Percentiles rank a stretch among this genome's conserved stretches.
Evolutionary conservation across 805 yeast species (phyloP).

Genomic region (Naumovozyma dairenensis): DNA sequence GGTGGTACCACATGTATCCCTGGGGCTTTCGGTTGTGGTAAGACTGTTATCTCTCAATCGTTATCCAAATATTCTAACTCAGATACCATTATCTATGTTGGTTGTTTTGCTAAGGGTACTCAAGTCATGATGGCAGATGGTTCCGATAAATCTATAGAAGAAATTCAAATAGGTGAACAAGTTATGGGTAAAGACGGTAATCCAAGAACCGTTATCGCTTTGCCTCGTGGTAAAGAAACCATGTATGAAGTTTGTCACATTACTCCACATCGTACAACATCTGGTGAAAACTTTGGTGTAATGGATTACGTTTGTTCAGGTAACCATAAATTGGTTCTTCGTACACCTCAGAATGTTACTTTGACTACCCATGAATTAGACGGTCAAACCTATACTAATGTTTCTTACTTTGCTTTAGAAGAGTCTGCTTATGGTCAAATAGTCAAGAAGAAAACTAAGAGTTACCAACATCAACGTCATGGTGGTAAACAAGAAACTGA

Average conservation of each 20-base stretch:
- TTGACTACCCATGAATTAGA: constrained; percentile 5
- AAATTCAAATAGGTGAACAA: constrained; percentile 31
- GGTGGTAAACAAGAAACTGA: constrained; percentile 13
- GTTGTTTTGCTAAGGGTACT: constrained; percentile 40
- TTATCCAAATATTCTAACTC: constrained; percentile 96
- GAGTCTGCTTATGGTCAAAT: constrained; percentile 6
- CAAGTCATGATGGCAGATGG: constrained; percentile 39
- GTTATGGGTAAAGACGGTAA: constrained; percentile 39
- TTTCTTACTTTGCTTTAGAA: constrained; percentile 17
- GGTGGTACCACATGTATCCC: constrained; percentile 99
- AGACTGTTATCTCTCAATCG: constrained; percentile 96
- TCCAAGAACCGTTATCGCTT: constrained; percentile 34
- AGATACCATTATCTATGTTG: constrained; percentile 91
- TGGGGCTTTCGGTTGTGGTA: constrained; percentile 99
- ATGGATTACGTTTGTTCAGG: constrained; percentile 26
- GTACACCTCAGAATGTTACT: constrained; percentile 19
- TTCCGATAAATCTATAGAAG: constrained; percentile 28
- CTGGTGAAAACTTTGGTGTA: constrained; percentile 2
- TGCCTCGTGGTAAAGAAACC: constrained; percentile 36
- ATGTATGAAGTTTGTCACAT: constrained; percentile 33
- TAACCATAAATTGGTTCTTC: constrained; percentile 31
- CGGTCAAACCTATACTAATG: constrained; percentile 13
- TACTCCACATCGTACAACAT: constrained; percentile 6
- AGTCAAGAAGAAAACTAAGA: constrained; percentile 4
- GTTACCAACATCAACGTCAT: constrained; percentile 10